Percentiles rank a stretch among this genome's conserved stretches.
Conservation (phyloP, 352 stramenopile genomes). For the Aphanomyces astaci region DNA sequence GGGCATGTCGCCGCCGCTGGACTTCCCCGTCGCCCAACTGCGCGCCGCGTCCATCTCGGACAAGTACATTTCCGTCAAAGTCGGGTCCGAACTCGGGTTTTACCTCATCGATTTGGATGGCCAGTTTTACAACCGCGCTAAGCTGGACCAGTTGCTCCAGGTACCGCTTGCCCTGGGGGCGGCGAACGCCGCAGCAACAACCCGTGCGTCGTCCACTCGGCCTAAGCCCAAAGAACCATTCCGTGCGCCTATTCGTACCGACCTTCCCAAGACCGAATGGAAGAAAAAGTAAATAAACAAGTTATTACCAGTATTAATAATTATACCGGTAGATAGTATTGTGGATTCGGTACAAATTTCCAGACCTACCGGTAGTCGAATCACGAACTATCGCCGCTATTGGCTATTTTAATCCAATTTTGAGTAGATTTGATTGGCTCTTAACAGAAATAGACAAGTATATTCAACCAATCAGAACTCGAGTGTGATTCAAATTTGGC, state of each 20-base stretch:
- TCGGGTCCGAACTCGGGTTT: constrained; percentile 60
- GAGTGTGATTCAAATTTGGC: no score
- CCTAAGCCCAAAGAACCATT: not conserved
- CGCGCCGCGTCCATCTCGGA: constrained; percentile 75
- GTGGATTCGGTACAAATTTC: no score
- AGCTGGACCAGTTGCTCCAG: constrained; percentile 80
- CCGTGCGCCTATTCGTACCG: not conserved
- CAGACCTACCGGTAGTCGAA: no score
- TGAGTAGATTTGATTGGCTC: no score
- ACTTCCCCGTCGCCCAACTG: constrained; percentile 58
- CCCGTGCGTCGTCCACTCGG: no score
- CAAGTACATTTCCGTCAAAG: constrained; percentile 82
- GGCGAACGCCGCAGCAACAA: no score
- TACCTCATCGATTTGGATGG: constrained; percentile 72
- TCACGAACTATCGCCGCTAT: no score
- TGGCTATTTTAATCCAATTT: no score
- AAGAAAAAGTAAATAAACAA: constrained; percentile 15
- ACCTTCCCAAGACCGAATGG: constrained; percentile 3
- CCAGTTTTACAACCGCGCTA: constrained; percentile 81
- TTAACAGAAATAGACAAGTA: no score
- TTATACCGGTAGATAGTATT: constrained; percentile 23
- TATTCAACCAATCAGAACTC: no score
- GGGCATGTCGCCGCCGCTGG: constrained; percentile 52
- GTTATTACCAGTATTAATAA: not conserved
- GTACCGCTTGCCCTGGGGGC: not conserved